A percentile compares a stretch with the other conserved stretches of the same genome.
phyloP scores from a whole-genome alignment of 1,284 basidiomycete genomes.

The Puccinia sorghi region DNA sequence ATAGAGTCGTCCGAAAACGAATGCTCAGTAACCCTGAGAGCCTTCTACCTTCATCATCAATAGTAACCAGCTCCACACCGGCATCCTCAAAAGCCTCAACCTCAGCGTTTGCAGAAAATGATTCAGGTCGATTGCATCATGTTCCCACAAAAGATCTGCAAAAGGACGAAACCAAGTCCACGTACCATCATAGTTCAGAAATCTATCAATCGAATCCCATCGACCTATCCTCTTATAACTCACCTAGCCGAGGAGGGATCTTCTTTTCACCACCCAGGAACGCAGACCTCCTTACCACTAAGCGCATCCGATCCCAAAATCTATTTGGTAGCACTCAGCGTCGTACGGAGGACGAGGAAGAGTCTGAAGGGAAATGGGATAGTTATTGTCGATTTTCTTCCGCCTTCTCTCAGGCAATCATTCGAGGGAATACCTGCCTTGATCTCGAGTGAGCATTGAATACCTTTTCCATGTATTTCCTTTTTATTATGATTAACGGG shows the following conservation, averaged over 20 bases:
- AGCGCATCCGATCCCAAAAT: background rate
- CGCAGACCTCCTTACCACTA: background rate
- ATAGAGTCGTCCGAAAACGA: slow-evolving; percentile 10
- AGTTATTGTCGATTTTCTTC: slow-evolving; percentile 4
- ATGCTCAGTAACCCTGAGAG: slow-evolving; percentile 24
- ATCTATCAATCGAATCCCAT: background rate
- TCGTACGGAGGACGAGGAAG: background rate
- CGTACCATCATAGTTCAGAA: background rate
- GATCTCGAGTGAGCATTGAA: slow-evolving; percentile 13
- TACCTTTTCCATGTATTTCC: background rate
- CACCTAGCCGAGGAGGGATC: slow-evolving; percentile 1
- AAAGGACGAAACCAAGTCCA: background rate
- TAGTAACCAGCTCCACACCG: background rate
- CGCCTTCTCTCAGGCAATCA: slow-evolving; percentile 6
- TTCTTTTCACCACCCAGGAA: slow-evolving; percentile 16
- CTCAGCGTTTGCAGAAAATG: background rate
- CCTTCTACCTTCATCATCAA: background rate
- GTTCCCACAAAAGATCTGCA: background rate
- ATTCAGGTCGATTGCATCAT: background rate
- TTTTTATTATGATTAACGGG: background rate
- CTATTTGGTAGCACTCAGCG: background rate
- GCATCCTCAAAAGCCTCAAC: background rate
- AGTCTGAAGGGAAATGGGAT: background rate
- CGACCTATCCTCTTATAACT: background rate
- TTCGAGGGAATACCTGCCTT: background rate